A percentile compares a stretch with the other conserved stretches of the same genome.
phyloP scores from a whole-genome alignment of 1,284 basidiomycete genomes.

The Moesziomyces globuligerus region DNA sequence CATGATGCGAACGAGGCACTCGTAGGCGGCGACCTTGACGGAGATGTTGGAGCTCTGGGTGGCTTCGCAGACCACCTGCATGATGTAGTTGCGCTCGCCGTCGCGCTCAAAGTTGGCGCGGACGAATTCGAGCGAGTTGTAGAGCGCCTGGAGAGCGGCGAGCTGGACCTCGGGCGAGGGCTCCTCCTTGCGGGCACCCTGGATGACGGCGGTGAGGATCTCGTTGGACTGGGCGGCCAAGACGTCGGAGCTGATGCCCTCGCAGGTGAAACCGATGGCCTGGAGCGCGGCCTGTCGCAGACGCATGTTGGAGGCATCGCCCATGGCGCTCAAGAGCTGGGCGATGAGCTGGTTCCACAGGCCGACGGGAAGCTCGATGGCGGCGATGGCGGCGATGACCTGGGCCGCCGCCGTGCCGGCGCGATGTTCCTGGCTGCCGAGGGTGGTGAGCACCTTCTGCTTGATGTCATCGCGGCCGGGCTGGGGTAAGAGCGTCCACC shows the following conservation, averaged over 20 bases:
- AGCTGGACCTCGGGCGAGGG: constrained; percentile 85
- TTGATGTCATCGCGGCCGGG: constrained; percentile 85
- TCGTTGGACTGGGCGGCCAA: constrained; percentile 90
- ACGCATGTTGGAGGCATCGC: constrained; percentile 79
- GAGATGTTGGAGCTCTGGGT: constrained; percentile 88
- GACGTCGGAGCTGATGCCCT: constrained; percentile 81
- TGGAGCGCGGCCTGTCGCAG: constrained; percentile 90
- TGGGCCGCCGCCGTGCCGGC: constrained; percentile 90
- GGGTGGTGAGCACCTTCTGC: constrained; percentile 82
- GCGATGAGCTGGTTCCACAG: constrained; percentile 93
- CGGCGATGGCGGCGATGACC: constrained; percentile 90
- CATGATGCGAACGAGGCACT: constrained; percentile 97
- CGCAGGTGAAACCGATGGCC: constrained; percentile 96
- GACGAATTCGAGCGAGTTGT: constrained; percentile 97
- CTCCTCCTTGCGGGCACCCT: constrained; percentile 96
- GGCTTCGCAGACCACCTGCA: constrained; percentile 99
- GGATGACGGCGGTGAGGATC: constrained; percentile 97
- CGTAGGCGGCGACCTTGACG: constrained; percentile 73
- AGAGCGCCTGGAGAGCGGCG: constrained; percentile 92
- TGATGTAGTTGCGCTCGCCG: constrained; percentile 98
- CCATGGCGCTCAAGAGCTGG: constrained; percentile 85
- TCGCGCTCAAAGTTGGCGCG: constrained; percentile 88
- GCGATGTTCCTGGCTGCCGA: constrained; percentile 78
- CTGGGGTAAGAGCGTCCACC: constrained; percentile 80
- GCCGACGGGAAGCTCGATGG: constrained; percentile 86